Evolutionary conservation across 441 rosid genomes (phyloP), one percentile per base, ranked within the genome.

Genomic region (Geranium incanum): DNA sequence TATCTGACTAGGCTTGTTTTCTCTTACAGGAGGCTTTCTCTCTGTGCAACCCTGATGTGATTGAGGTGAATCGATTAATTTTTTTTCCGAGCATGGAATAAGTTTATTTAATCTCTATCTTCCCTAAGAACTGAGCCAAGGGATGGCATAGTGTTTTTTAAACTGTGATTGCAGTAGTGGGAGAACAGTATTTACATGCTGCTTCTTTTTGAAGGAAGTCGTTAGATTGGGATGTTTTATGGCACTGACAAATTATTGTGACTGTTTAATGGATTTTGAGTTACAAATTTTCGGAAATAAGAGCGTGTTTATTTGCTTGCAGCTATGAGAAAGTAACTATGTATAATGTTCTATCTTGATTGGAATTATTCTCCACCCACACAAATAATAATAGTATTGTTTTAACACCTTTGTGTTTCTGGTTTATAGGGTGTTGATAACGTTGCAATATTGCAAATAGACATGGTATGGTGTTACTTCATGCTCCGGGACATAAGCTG

Each of bases 401-500:
- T 50, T n/a, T 50, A 50, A 12, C 13, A n/a, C 59, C 15, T 13
- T 48, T 73, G 48, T 76, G 57, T 70, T 71, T 6, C 36, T 38
- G 77, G 65, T 64, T 72, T 84, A 36, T 90, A 93, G 98, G 78
- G 87, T 69, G 83, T 89, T 76, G 97, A 93, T 80, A 93, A 91
- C 77, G 83, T 88, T 78, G 86, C 97, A 38, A 85, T 93, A 62
- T 81, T 93, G 83, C 90, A 93, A 84, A 87, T 93, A 79, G 97
- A 93, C 89, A 89, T 89, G 84, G 98, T 91, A 13, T 93, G 98
- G 98, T 93, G 97, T 79, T 88, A 88, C 77, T 91, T 91, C 83
- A 82, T 89, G 96, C 95, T 91, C 55, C 87, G 75, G 68, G 96
- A 93, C 80, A 74, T 93, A 81, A 86, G 87, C 38, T 83, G 91